Conservation (phyloP, 208 protist species). For the Leishmania braziliensis region DNA sequence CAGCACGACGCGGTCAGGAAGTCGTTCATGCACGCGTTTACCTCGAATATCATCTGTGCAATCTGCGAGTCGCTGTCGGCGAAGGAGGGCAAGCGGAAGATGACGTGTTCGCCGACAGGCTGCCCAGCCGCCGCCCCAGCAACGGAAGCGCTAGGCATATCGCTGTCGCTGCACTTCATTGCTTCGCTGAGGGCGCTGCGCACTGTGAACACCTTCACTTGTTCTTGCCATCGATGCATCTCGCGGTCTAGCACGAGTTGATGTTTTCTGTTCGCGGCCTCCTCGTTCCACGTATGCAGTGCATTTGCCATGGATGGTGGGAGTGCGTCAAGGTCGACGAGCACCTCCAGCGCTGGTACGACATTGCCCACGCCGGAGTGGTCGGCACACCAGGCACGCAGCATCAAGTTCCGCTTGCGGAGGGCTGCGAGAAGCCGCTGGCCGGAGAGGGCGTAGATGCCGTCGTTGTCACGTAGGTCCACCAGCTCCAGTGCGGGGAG, state of each 20-base stretch:
- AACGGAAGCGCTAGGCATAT: neutral
- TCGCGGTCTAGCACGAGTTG: constrained; percentile 7
- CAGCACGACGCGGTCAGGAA: constrained; percentile 18
- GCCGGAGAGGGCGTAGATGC: constrained; percentile 16
- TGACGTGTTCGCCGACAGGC: constrained; percentile 15
- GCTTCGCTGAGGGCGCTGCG: constrained; percentile 1
- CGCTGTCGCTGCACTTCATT: neutral
- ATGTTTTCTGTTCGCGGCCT: constrained; percentile 2
- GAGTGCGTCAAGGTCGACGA: constrained; percentile 9
- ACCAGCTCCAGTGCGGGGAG: constrained; percentile 26
- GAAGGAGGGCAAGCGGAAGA: constrained; percentile 22
- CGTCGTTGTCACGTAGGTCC: constrained; percentile 29
- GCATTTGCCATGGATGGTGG: constrained; percentile 4
- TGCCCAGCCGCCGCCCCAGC: neutral
- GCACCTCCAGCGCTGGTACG: constrained; percentile 26
- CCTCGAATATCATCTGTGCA: neutral
- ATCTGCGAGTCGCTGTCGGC: neutral
- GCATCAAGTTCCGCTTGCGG: constrained; percentile 9
- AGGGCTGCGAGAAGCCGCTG: constrained; percentile 21
- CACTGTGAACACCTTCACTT: constrained; percentile 22
- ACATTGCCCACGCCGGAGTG: neutral
- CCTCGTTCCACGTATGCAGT: constrained; percentile 23
- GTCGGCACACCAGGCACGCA: constrained; percentile 17
- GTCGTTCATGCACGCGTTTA: constrained; percentile 14
- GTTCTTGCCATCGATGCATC: constrained; percentile 12